Conservation (phyloP, 2,329 filamentous ascomycete genomes). For the Endoconidiophora laricicola region DNA sequence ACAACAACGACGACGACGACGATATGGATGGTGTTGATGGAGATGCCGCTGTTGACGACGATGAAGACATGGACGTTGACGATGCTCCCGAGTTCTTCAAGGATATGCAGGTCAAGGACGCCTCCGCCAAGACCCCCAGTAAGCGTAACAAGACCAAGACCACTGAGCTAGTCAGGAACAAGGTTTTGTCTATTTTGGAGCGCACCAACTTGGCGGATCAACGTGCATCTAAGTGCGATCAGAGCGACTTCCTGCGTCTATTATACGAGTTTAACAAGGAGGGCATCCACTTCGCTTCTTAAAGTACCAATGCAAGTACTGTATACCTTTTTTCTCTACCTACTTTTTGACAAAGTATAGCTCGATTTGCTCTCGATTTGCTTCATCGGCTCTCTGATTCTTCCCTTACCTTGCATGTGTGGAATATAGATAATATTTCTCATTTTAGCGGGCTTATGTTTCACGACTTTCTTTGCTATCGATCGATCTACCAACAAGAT, state of each 20-base stretch:
- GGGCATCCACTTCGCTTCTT: slow-evolving; percentile 64
- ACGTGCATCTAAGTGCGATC: slow-evolving; percentile 71
- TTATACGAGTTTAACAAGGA: slow-evolving; percentile 75
- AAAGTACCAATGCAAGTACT: neutral
- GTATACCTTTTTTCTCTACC: too few relatives aligned
- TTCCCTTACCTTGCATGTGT: too few relatives aligned
- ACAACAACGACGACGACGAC: slow-evolving; percentile 26
- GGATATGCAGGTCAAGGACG: slow-evolving; percentile 30
- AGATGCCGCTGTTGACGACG: slow-evolving; percentile 26
- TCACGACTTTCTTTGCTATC: too few relatives aligned
- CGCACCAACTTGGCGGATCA: slow-evolving; percentile 67
- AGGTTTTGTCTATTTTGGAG: slow-evolving; percentile 72
- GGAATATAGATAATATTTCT: too few relatives aligned
- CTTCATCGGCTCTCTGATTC: too few relatives aligned
- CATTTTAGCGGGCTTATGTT: too few relatives aligned
- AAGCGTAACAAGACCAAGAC: slow-evolving; percentile 66
- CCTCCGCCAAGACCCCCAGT: slow-evolving; percentile 42
- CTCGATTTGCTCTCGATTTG: too few relatives aligned
- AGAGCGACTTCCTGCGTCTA: slow-evolving; percentile 77
- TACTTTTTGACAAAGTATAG: too few relatives aligned
- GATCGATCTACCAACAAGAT: too few relatives aligned
- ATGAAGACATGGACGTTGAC: slow-evolving; percentile 42
- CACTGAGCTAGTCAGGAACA: slow-evolving; percentile 65
- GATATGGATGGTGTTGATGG: slow-evolving; percentile 25
- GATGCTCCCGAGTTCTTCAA: slow-evolving; percentile 77